Base-by-base conservation (phyloP, 805 yeast species). In the Candida sanyiensis region DNA sequence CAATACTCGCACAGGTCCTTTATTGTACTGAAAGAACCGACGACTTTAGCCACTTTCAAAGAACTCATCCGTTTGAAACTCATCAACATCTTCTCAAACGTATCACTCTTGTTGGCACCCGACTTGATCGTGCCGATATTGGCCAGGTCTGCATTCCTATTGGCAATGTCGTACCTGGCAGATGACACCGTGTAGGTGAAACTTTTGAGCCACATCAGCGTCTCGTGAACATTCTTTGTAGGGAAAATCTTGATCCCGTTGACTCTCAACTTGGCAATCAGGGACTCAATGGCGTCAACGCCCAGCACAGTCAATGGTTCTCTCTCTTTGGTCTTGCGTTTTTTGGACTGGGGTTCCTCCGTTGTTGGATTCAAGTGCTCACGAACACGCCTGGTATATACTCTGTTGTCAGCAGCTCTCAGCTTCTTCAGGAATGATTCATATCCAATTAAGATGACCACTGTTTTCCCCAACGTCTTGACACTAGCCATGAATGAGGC, bases 1-100 rank as follows among this genome's bases (percentile, higher is more conserved):
- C 37, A 59, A 58, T 48, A 64, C 33, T 46, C 37, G 16, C 44
- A 46, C 21, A 66, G 31, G 1, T 50, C 30, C 38, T 46, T 61
- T 18, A 79, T 57, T 7, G 66, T 62, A 3, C 65, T 59, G 46
- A 72, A 71, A 29, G 59, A 61, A 12, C 60, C 50, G 22, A 62
- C 58, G 3, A 80, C 58, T 16, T 67, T 61, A 33, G 69, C 68
- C 0, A 79, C 72, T 38, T 70, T 70, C 3, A 67, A 53, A 8
- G 66, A 69, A 3, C 83, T 78, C 69, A 82, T 68, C 45, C 68
- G 62, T 39, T 74, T 76, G 46, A 83, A 68, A 40, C 80, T 80
- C 37, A 70, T 66, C 20, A 82, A 46, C 39, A 77, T 67, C 46
- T 72, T 71, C 5, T 66, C 45, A 47, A 67, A 72, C 0, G 77